Base-by-base conservation (phyloP, 2,329 filamentous ascomycete genomes). In the Ophiostoma sp. region DNA sequence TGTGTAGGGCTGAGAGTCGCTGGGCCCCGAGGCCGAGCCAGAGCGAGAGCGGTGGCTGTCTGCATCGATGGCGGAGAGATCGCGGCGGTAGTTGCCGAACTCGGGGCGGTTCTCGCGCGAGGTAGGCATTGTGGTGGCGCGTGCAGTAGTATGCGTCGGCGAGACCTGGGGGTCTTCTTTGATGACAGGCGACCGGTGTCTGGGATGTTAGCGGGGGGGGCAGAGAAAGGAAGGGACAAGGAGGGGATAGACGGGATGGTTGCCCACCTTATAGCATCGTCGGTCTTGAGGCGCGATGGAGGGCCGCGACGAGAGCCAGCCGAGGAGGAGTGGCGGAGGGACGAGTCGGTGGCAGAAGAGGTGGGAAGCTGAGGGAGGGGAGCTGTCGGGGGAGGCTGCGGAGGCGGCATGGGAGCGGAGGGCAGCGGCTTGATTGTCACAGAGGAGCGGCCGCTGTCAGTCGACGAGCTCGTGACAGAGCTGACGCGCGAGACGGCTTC, bases 1-100 rank as follows among this genome's bases (percentile, higher is more conserved):
- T 27, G 45, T n/a, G 27, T 36, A 14, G 18, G 40, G 40, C n/a
- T 55, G 49, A 4, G 42, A 5, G 18, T 58, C 16, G 14, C 49
- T 55, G n/a, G 18, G 12, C 41, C 44, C 66, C 12, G 38, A 55
- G 47, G 36, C 27, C 55, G 27, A 60, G 27, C 55, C 55, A 16
- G 55, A 60, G 18, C 60, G 27, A 52, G 65, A 49, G 45, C 14
- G 64, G 27, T 27, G 27, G 38, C 5, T 58, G 52, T 11, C 68
- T 0, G 60, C 62, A 3, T 91, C 88, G 74, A 91, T 81, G 69
- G 89, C 85, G 73, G 87, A 84, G 68, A 91, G 84, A 74, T 92
- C 88, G 79, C 88, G 89, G 74, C 89, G 87, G 76, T 91, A 89
- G 76, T 89, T 88, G 75, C 82, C 81, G 73, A 91, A 83, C 75